phyloP scores from a whole-genome alignment of 1,284 basidiomycete species.

The Meripilus lineatus region DNA sequence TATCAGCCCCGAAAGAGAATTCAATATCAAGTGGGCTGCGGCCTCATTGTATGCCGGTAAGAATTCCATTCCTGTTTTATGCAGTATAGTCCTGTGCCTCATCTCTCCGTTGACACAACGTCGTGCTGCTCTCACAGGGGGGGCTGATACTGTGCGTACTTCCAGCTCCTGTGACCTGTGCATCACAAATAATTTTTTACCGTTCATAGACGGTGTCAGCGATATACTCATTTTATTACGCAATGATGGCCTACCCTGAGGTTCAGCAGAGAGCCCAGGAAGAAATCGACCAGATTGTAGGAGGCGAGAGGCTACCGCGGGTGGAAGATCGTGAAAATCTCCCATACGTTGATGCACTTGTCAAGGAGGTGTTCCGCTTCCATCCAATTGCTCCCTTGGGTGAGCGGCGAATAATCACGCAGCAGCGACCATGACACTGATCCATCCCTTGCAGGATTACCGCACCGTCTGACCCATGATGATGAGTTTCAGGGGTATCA shows the following conservation, averaged over 20 bases:
- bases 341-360: conserved; percentile 19
- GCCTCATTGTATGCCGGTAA: conserved; percentile 3
- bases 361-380: conserved; percentile 19
- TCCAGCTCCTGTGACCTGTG: neutral
- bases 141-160: conserved; percentile 12
- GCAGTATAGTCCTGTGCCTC: neutral
- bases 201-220: conserved; percentile 16
- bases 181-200: neutral
- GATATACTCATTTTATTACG: conserved; percentile 18
- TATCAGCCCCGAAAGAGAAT: conserved; percentile 7
- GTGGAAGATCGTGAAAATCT: conserved; percentile 14
- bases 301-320: conserved; percentile 12
- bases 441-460: conserved; percentile 15
- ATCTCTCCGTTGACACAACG: neutral
- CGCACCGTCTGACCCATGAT: conserved; percentile 25
- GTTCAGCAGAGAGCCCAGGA: conserved; percentile 22
- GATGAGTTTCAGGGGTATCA: conserved; percentile 23
- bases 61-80: conserved; percentile 4
- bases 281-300: conserved; percentile 25
- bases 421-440: neutral
- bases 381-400: conserved; percentile 17
- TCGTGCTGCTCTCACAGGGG: conserved; percentile 5
- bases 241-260: conserved; percentile 22
- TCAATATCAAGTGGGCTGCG: conserved; percentile 3
- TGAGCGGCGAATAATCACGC: neutral